Evolutionary conservation across 1,284 basidiomycete species (phyloP).

Genomic region (Phylloboletellus chloephorus): DNA sequence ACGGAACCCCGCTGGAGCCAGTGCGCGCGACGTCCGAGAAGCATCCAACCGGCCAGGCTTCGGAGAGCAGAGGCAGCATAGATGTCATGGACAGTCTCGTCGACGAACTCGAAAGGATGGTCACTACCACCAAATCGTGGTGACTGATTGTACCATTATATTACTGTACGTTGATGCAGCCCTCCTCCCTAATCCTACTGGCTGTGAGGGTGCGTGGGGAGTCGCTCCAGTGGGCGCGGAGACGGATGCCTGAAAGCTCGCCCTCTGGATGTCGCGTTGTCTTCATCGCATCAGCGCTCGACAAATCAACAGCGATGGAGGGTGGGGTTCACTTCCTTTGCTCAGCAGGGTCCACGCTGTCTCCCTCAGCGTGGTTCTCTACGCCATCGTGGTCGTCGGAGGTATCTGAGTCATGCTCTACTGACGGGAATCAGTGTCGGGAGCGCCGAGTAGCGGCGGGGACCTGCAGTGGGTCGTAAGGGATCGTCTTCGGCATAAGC

Average conservation of each 20-base stretch:
- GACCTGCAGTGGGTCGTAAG: conserved; percentile 49
- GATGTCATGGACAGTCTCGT: conserved; percentile 82
- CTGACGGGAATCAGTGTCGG: background rate
- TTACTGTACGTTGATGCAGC: no score
- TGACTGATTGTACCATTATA: no score
- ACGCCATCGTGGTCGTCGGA: conserved; percentile 32
- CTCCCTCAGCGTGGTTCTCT: conserved; percentile 12
- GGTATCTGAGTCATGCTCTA: conserved; percentile 35
- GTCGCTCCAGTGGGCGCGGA: no score
- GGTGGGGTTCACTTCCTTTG: conserved; percentile 40
- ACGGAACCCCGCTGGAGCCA: conserved; percentile 53
- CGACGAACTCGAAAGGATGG: conserved; percentile 56
- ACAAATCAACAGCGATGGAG: background rate
- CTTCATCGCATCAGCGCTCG: conserved; percentile 13
- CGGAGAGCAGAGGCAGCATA: conserved; percentile 17
- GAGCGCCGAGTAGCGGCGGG: no score
- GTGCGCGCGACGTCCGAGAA: conserved; percentile 29
- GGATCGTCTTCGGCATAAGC: conserved; percentile 62
- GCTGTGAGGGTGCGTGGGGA: conserved; percentile 12
- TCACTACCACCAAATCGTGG: no score
- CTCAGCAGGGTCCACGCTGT: conserved; percentile 31
- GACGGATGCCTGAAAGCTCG: conserved; percentile 54
- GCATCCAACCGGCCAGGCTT: conserved; percentile 2
- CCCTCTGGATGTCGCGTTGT: conserved; percentile 51
- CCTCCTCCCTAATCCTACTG: no score